Evolutionary conservation across 1,284 basidiomycete species (phyloP).

Genomic region (Sporisorium reilianum): DNA sequence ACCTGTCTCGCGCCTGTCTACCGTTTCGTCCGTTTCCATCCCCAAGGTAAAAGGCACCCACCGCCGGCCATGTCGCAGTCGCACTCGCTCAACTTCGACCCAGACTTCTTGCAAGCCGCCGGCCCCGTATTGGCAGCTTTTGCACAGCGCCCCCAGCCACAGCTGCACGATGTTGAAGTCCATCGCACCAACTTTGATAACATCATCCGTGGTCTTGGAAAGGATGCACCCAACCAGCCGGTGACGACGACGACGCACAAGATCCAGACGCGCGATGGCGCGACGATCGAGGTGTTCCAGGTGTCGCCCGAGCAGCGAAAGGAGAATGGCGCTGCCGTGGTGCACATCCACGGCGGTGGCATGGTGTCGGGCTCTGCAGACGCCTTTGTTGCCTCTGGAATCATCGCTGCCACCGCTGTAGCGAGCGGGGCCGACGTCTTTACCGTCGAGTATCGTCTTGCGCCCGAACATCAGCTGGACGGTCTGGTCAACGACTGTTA

Average conservation of each 20-base stretch:
- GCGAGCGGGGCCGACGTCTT: conserved; percentile 20
- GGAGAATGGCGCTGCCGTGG: conserved; percentile 21
- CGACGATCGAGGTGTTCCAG: conserved; percentile 24
- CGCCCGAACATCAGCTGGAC: conserved; percentile 27
- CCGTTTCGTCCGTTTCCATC: too few relatives aligned
- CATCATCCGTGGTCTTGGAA: not conserved
- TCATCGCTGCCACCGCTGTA: not conserved
- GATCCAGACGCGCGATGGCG: conserved; percentile 29
- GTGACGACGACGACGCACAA: conserved; percentile 24
- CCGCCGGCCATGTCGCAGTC: conserved; percentile 7
- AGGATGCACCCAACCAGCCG: conserved; percentile 4
- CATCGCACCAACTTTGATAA: conserved; percentile 12
- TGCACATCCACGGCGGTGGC: conserved; percentile 37
- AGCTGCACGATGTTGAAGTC: conserved; percentile 18
- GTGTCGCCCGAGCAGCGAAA: conserved; percentile 20
- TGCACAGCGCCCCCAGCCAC: conserved; percentile 8
- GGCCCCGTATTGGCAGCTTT: conserved; percentile 18
- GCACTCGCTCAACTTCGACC: conserved; percentile 19
- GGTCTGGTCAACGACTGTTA: conserved; percentile 32
- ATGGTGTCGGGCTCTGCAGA: conserved; percentile 25
- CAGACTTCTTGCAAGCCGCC: conserved; percentile 21
- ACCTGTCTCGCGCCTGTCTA: not conserved
- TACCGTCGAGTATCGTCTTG: conserved; percentile 30
- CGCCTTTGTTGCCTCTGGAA: conserved; percentile 7
- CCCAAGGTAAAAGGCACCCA: too few relatives aligned